Base-by-base conservation (phyloP, 805 yeast genomes). In the Ogataea siamensis region DNA sequence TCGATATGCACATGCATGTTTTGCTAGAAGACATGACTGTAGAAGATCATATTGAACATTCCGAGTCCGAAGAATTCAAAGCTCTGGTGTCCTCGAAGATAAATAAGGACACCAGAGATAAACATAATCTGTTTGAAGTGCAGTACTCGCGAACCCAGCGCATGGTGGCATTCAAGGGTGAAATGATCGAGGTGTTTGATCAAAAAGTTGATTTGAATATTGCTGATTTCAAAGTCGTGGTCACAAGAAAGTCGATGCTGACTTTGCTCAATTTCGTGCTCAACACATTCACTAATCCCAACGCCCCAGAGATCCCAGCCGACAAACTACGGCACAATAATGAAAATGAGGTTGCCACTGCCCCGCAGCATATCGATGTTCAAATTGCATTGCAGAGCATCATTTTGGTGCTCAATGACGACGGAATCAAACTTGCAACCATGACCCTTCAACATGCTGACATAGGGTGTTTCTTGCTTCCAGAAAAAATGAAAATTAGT, bases 211-310 rank as follows among this genome's bases (percentile, higher is more conserved):
- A 74, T 7, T 64, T 93, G 34, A 71, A 78, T 28, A 71, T 93
- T 62, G 87, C 96, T 0, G 87, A 94, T 10, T 74, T 93, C 37
- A 77, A 77, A 45, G 71, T 84, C 24, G 82, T 85, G 2, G 62
- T 89, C 5, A 78, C 94, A 0, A 77, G 97, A 32, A 83, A 78
- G 53, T 83, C 95, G 1, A 62, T 85, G 11, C 67, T 93, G 44
- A 83, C 94, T 1, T 64, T 93, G 10, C 62, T 91, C 46, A 91
- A 88, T 57, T 93, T 82, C 57, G 69, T 84, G 2, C 66, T 89
- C 53, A 84, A 87, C 30, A 93, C 98, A 0, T 93, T 93, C 57
- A 83, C 96, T 0, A 82, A 82, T 59, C 95, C 95, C 0, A 73
- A 77, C 45, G 80, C 83, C 1, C 76, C 75, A 5, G 78, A 76